Evolutionary conservation across 345 rosid species (phyloP).

Genomic region (Dovyalis caffra): DNA sequence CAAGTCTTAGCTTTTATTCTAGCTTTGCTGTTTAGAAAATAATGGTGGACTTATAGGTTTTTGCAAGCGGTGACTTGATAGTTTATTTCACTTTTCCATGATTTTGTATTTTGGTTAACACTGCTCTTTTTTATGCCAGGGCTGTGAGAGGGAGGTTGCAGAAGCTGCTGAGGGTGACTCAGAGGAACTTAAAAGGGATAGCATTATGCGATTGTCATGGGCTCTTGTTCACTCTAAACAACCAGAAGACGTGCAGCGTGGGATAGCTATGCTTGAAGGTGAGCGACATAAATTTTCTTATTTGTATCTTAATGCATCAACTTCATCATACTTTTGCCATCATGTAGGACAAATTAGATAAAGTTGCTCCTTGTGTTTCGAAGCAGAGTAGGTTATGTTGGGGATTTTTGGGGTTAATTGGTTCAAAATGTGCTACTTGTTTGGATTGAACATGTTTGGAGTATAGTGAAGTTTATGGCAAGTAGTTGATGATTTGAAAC

Average conservation of each 20-base stretch:
- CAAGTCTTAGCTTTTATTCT: neutral
- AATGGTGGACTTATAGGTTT: neutral
- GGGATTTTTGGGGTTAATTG: neutral
- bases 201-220: conserved; percentile 77
- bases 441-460: neutral
- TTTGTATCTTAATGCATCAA: neutral
- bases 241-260: conserved; percentile 66
- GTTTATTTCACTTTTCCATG: neutral
- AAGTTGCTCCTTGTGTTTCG: neutral
- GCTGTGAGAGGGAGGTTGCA: conserved; percentile 68
- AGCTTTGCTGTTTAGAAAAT: neutral
- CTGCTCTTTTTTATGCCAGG: conserved; percentile 36
- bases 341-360: neutral
- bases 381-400: neutral
- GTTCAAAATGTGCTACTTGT: neutral
- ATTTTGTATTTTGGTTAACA: neutral
- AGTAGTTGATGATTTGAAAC: neutral
- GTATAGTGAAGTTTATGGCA: neutral
- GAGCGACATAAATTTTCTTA: neutral
- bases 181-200: conserved; percentile 48
- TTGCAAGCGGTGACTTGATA: neutral
- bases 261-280: conserved; percentile 90
- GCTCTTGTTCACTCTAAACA: conserved; percentile 77
- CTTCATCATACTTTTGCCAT: neutral
- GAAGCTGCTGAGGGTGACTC: conserved; percentile 54